Conservation (phyloP, 148 eudicot species). For the Cornus suecica region DNA sequence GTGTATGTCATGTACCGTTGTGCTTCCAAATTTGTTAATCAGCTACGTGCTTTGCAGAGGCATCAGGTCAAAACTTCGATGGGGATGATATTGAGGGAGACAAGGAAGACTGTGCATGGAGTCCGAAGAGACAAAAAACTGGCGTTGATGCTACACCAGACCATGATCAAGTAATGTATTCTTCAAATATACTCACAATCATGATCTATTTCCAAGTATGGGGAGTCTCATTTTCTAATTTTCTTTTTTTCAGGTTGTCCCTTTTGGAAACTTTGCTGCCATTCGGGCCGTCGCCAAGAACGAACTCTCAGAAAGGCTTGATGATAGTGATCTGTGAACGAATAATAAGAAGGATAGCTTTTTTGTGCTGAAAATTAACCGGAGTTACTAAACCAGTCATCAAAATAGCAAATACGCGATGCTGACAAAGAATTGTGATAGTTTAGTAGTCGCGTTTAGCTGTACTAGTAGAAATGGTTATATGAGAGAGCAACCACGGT, state of each 20-base stretch:
- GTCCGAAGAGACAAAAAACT: constrained; percentile 42
- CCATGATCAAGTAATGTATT: constrained; percentile 32
- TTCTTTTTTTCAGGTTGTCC: constrained; percentile 35
- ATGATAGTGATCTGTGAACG: neutral
- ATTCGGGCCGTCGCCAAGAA: neutral
- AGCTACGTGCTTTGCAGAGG: constrained; percentile 45
- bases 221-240: neutral
- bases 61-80: constrained; percentile 71
- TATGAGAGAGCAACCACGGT: neutral
- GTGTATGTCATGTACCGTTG: too few species aligned
- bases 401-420: neutral
- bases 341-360: neutral
- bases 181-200: neutral
- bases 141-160: constrained; percentile 18
- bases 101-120: constrained; percentile 14
- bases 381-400: neutral
- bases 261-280: constrained; percentile 15
- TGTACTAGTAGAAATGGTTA: neutral
- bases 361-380: neutral
- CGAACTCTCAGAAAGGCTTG: neutral
- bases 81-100: constrained; percentile 47
- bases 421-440: neutral
- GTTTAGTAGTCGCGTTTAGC: neutral
- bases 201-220: neutral
- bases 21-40: neutral